Evolutionary conservation across 179 eudicot genomes (phyloP).

Genomic region (Beta corolliflora): DNA sequence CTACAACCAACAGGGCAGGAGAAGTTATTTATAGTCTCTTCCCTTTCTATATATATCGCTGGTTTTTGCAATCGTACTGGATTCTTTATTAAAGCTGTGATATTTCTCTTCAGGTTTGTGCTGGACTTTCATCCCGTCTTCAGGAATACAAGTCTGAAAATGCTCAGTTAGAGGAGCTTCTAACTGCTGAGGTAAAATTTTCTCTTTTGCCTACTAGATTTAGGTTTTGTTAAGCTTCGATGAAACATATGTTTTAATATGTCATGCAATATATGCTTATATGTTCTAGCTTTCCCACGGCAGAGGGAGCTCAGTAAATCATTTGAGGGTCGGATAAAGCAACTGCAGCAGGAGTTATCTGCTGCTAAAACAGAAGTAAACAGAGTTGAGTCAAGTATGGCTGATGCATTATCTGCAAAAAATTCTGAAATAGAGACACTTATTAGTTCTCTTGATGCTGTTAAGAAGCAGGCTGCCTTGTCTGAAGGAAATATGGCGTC

Average conservation of each 20-base stretch:
- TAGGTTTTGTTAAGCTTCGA: conserved; percentile 10
- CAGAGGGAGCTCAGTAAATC: conserved; percentile 96
- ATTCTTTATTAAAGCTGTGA: conserved; percentile 10
- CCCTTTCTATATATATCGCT: neutral
- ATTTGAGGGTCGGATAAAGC: conserved; percentile 75
- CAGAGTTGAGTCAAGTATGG: conserved; percentile 82
- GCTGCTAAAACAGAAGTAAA: conserved; percentile 68
- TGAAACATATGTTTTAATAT: neutral
- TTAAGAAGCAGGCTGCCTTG: conserved; percentile 92
- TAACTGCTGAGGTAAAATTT: conserved; percentile 74
- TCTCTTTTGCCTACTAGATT: conserved; percentile 5
- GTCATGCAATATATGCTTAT: conserved; percentile 13
- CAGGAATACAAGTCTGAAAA: conserved; percentile 97
- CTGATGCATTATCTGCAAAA: conserved; percentile 89
- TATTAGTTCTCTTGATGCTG: conserved; percentile 70
- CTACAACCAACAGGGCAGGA: neutral
- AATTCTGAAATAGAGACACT: conserved; percentile 93
- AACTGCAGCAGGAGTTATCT: conserved; percentile 73
- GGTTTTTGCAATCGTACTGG: neutral
- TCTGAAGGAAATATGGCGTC: conserved; percentile 95
- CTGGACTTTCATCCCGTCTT: conserved; percentile 98
- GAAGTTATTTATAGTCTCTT: neutral
- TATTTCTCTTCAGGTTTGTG: conserved; percentile 80
- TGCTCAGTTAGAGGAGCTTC: conserved; percentile 99
- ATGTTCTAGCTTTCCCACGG: conserved; percentile 21